Percentiles rank a stretch among this genome's conserved stretches.
Conservation (phyloP, 2,329 filamentous ascomycete genomes). For the Talaromyces sp. region DNA sequence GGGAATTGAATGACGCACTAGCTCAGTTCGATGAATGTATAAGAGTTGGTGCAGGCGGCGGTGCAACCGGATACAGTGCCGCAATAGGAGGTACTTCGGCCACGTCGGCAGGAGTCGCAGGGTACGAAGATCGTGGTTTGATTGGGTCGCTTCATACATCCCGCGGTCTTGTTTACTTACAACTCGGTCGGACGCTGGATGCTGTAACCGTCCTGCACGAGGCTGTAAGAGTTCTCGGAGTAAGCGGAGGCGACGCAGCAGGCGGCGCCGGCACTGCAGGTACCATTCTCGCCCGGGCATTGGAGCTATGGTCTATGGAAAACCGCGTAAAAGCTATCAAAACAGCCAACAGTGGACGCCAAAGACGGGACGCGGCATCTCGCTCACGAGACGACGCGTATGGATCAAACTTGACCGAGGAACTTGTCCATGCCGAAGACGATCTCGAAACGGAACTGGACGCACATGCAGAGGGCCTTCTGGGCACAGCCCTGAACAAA, state of each 20-base stretch:
- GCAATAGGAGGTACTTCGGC: constrained; percentile 45
- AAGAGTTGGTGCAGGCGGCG: constrained; percentile 70
- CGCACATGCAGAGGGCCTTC: constrained; percentile 41
- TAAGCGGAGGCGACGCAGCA: constrained; percentile 46
- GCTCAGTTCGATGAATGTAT: constrained; percentile 83
- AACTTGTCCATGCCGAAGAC: constrained; percentile 35
- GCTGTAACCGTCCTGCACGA: constrained; percentile 82
- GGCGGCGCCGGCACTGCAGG: constrained; percentile 48
- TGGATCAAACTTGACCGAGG: constrained; percentile 37
- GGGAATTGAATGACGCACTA: constrained; percentile 68
- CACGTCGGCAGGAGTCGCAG: constrained; percentile 40
- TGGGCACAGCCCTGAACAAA: constrained; percentile 38
- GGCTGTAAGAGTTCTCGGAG: constrained; percentile 46
- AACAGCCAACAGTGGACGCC: constrained; percentile 11
- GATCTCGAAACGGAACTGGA: constrained; percentile 43
- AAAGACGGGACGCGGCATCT: constrained; percentile 25
- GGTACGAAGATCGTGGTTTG: constrained; percentile 47
- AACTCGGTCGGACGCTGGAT: constrained; percentile 69
- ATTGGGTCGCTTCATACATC: constrained; percentile 48
- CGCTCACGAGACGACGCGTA: constrained; percentile 28
- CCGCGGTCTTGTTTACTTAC: constrained; percentile 76
- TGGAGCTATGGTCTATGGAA: constrained; percentile 47
- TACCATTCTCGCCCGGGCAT: constrained; percentile 43
- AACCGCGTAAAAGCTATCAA: constrained; percentile 29
- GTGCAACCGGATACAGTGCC: constrained; percentile 72